Evolutionary conservation across 805 yeast species (phyloP), one percentile per base, ranked within the genome.

Genomic region (Pichia phayaonensis): DNA sequence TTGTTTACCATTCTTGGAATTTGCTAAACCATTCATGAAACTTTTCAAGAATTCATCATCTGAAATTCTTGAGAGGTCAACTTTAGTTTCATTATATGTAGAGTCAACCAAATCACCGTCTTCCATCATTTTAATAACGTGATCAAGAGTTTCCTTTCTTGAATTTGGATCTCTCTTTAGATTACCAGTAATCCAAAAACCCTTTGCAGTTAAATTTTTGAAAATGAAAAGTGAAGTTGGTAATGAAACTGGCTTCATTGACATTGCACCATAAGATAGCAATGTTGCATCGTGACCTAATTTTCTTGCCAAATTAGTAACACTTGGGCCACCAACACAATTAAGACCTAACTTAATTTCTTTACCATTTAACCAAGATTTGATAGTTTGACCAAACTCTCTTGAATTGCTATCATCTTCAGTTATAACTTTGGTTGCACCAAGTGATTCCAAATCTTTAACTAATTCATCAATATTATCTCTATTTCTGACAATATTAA

Each of bases 191-290:
- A 90, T 82, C 99, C 99, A 94, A 71, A 86, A 94, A 0, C 99
- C 99, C 27, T 82, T 78, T 48, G 90, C 81, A 7, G 85, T 81
- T 50, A 94, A 68, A 62, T 90, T 86, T 68, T 92, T 94, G 74
- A 94, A 94, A 56, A 94, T 90, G 63, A 87, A 87, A 53, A 87
- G 71, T 0, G 95, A 80, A 1, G 97, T 89, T 40, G 98, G 97
- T 50, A 94, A 68, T n/a, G 80, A 77, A 12, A 94, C 95, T 2
- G 99, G 99, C 69, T 88, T 90, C 74, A 84, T 82, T 3, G 97
- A 88, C 99, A 94, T 94, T 39, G 96, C 98, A 34, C 99, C 99
- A 63, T 94, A 94, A 1, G 98, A 89, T 58, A 90, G 79, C 73
- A 94, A 71, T 45, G 82, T 76, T 1, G 94, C 96, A 59, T 86